Conservation (phyloP, 148 eudicot genomes). For the Arctostaphylos glauca region DNA sequence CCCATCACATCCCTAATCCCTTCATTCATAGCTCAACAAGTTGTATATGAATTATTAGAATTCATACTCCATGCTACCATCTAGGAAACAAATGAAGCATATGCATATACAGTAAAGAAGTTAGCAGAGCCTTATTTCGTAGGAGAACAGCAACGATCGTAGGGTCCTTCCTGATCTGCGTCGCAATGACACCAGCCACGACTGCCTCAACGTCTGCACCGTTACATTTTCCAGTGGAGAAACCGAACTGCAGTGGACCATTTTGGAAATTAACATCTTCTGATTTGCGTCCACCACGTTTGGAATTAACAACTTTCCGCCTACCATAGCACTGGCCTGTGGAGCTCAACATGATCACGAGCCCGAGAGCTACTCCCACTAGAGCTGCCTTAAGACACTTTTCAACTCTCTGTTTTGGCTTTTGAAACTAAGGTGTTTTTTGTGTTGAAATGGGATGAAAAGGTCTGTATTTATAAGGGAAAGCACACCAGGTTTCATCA, state of each 20-base stretch:
- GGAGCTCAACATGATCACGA: conserved; percentile 32
- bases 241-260: conserved; percentile 26
- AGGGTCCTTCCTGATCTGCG: conserved; percentile 15
- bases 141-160: conserved; percentile 47
- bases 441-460: not conserved
- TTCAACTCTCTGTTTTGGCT: not conserved
- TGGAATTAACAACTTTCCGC: not conserved
- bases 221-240: conserved; percentile 40
- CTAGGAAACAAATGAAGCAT: not conserved
- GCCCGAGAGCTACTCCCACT: conserved; percentile 22
- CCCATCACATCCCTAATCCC: conserved; percentile 72
- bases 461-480: too few relatives aligned
- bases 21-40: not conserved
- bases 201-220: conserved; percentile 33
- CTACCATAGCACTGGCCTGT: conserved; percentile 27
- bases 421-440: not conserved
- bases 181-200: conserved; percentile 22
- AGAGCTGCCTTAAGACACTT: conserved; percentile 1
- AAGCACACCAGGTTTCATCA: too few relatives aligned
- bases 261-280: too few relatives aligned
- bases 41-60: not conserved
- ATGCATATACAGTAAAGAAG: conserved; percentile 46
- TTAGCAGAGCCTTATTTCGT: conserved; percentile 58
- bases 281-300: too few relatives aligned
- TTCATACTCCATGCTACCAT: not conserved